Evolutionary conservation across 2,329 filamentous ascomycete genomes (phyloP).

Genomic region (Cercospora nicotianae): DNA sequence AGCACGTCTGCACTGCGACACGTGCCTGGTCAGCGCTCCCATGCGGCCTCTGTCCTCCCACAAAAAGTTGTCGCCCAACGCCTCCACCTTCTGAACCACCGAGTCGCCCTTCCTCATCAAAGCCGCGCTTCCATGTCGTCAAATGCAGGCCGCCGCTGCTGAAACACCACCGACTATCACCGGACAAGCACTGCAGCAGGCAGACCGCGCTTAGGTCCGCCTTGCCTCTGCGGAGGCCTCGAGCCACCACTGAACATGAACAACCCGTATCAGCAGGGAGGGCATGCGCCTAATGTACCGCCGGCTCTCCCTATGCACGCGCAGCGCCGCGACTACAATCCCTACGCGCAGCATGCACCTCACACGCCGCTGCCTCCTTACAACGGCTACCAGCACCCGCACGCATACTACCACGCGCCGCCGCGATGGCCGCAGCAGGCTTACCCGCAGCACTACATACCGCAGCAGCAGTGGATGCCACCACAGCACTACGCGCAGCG

Average conservation of each 20-base stretch:
- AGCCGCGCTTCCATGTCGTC: conserved; percentile 2
- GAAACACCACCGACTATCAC: not conserved
- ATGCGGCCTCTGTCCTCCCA: not conserved
- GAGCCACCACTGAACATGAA: conserved; percentile 14
- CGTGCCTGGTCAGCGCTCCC: conserved; percentile 2
- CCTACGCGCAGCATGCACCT: conserved; percentile 41
- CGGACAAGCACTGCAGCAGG: conserved; percentile 2
- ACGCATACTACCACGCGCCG: conserved; percentile 30
- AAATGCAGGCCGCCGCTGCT: conserved; percentile 9
- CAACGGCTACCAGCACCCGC: conserved; percentile 36
- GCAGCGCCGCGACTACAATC: conserved; percentile 37
- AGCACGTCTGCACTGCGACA: conserved; percentile 1
- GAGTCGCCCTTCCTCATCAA: not conserved
- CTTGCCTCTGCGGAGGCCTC: conserved; percentile 6
- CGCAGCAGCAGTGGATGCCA: conserved; percentile 40
- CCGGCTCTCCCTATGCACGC: conserved; percentile 23
- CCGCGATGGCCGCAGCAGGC: conserved; percentile 36
- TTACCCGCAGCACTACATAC: conserved; percentile 35
- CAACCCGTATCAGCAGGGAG: conserved; percentile 18
- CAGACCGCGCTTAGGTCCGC: conserved; percentile 7
- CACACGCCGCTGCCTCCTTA: conserved; percentile 41
- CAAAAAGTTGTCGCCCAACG: not conserved
- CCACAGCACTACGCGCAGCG: conserved; percentile 41
- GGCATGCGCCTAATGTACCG: conserved; percentile 17
- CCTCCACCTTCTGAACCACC: conserved; percentile 1